These are phyloP conservation scores for Liquidambar formosana DNA, from an alignment of 164 flowering plant genomes.

Conservation along the genomic window DNA sequence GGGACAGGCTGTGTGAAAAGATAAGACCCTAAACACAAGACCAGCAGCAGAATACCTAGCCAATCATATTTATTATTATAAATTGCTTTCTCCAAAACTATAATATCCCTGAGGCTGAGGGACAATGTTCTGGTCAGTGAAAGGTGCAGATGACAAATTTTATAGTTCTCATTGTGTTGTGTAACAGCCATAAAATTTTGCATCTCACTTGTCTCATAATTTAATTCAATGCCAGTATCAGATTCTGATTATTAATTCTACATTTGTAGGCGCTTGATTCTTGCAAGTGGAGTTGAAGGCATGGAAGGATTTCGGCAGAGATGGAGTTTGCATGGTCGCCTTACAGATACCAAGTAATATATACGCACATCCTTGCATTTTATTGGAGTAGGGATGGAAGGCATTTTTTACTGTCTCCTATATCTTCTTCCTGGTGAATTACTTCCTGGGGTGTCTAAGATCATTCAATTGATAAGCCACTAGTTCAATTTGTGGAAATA, in stretches of 20 bases:
- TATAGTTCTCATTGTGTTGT: background rate
- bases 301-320: slow-evolving; percentile 87
- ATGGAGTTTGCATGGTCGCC: slow-evolving; percentile 95
- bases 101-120: too few relatives aligned
- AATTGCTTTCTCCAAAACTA: too few relatives aligned
- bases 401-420: background rate
- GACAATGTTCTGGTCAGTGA: too few relatives aligned
- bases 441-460: background rate
- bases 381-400: background rate
- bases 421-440: background rate
- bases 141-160: background rate
- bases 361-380: background rate
- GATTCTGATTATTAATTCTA: background rate
- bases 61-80: too few relatives aligned
- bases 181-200: background rate
- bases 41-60: too few relatives aligned
- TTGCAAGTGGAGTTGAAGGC: slow-evolving; percentile 86
- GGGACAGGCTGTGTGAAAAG: too few relatives aligned
- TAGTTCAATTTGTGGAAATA: background rate
- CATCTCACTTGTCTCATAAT: background rate
- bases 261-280: slow-evolving; percentile 70
- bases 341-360: slow-evolving; percentile 75
- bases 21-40: too few relatives aligned
- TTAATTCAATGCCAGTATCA: too few relatives aligned
- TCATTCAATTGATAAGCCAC: background rate